A percentile compares a stretch with the other conserved stretches of the same genome.
Evolutionary conservation across 352 stramenopile genomes (phyloP).

Genomic region (Phytopythium cucurbitacearum): DNA sequence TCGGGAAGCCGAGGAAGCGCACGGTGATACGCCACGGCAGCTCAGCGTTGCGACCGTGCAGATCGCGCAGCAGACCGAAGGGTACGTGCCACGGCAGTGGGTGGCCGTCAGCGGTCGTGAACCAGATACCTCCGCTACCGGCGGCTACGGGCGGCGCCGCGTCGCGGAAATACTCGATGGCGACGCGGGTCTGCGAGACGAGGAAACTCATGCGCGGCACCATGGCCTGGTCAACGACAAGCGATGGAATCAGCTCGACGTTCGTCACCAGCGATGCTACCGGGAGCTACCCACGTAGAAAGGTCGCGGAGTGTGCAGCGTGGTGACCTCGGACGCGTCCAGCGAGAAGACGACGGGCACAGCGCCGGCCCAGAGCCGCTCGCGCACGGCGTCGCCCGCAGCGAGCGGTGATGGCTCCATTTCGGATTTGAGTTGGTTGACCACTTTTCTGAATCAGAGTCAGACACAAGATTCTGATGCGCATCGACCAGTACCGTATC

Average conservation of each 20-base stretch:
- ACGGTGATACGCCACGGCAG: conserved; percentile 73
- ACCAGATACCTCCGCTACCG: conserved; percentile 61
- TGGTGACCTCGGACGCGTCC: conserved; percentile 72
- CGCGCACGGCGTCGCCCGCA: conserved; percentile 8
- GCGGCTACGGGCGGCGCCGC: conserved; percentile 58
- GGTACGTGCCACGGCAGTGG: conserved; percentile 80
- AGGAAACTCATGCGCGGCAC: conserved; percentile 81
- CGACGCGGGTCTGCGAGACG: conserved; percentile 60
- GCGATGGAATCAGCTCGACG: too few relatives aligned
- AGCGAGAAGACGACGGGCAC: conserved; percentile 78
- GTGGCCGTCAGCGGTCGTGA: conserved; percentile 36
- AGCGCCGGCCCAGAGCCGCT: conserved; percentile 55
- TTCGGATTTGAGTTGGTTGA: too few relatives aligned
- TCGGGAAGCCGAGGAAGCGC: conserved; percentile 76
- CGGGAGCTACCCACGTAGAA: conserved; percentile 58
- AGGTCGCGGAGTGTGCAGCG: conserved; percentile 65
- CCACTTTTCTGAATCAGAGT: too few relatives aligned
- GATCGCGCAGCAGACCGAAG: conserved; percentile 67
- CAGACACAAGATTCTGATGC: too few relatives aligned
- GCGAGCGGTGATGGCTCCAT: not conserved
- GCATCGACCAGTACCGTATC: not conserved
- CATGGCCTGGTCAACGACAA: conserved; percentile 46
- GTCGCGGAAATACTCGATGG: conserved; percentile 79
- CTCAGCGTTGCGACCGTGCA: conserved; percentile 15
- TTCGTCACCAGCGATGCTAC: not conserved